Evolutionary conservation across 768 basidiomycete species (phyloP), one percentile per base, ranked within the genome.

Genomic region (Porphyrellus cyaneotinctus): DNA sequence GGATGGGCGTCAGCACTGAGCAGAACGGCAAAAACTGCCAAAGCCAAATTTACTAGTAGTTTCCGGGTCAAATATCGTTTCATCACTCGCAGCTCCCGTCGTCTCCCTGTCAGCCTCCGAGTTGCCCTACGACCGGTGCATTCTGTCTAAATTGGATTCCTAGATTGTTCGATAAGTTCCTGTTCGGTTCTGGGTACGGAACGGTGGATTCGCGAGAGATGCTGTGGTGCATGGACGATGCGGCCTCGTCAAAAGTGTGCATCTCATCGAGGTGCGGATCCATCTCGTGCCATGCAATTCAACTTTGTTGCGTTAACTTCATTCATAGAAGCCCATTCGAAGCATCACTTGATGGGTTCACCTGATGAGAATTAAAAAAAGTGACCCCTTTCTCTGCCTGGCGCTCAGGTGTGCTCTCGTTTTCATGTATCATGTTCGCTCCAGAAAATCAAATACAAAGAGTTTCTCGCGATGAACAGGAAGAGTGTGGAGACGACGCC

Each of bases 401-500:
- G 41, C 10, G 38, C 39, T 17, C 36, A 7, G 26, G 12, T 7
- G 36, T 18, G 38, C 24, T 6, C 26, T 35, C 41, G 11, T 32
- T 17, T 14, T 54, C 47, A 32, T 42, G 45, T 50, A 57, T 36
- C 28, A 32, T 9, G 14, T 22, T 24, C 42, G 12, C 44, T 49
- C 52, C 11, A 43, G 36, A 56, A 56, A 51, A 62, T 68, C 55
- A 68, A 57, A 65, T 65, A 33, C 13, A 12, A 37, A 55, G 53
- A 65, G 54, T 36, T 63, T 65, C 46, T 47, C 51, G 53, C 44
- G 31, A 20, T 18, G 18, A 39, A 20, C 14, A 32, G 18, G 47
- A 10, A 48, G 11, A 39, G 39, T 26, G 43, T 38, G 51, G 17
- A 17, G 18, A 22, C 14, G 18, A 37, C 37, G 26, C 44, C 49